phyloP scores from a whole-genome alignment of 1,284 basidiomycete genomes.

The Tilletia horrida region DNA sequence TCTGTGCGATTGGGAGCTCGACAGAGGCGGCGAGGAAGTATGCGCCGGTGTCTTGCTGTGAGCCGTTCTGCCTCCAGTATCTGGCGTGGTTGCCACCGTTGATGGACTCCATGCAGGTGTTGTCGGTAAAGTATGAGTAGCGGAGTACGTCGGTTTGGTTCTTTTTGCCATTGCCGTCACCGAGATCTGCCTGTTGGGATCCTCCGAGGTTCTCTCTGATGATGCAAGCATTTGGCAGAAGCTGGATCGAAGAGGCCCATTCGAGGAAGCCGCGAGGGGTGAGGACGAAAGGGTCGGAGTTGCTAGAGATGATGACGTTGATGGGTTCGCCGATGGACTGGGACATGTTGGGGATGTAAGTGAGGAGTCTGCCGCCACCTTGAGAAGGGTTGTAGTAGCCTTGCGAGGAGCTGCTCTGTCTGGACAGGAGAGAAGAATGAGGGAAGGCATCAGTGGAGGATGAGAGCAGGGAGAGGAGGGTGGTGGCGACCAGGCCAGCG shows the following conservation, averaged over 20 bases:
- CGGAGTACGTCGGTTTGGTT: conserved; percentile 46
- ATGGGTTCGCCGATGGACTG: conserved; percentile 40
- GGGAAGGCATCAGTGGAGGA: not conserved
- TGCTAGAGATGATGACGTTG: conserved; percentile 48
- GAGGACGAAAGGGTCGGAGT: conserved; percentile 38
- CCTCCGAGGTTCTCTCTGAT: conserved; percentile 43
- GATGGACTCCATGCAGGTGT: conserved; percentile 41
- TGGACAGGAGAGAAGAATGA: not conserved
- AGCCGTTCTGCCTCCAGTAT: conserved; percentile 49
- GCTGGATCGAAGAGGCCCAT: conserved; percentile 38
- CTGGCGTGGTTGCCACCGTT: conserved; percentile 51
- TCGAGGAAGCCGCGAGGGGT: conserved; percentile 35
- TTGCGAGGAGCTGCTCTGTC: not conserved
- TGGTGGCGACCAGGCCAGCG: not conserved
- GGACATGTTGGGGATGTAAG: conserved; percentile 18
- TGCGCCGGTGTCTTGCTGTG: conserved; percentile 31
- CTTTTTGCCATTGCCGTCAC: conserved; percentile 43
- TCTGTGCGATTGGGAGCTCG: conserved; percentile 32
- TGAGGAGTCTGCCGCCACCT: conserved; percentile 26
- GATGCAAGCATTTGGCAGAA: conserved; percentile 41
- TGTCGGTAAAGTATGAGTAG: conserved; percentile 40
- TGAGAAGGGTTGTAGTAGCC: conserved; percentile 22
- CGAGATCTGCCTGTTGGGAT: conserved; percentile 48
- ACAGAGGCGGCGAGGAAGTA: conserved; percentile 48
- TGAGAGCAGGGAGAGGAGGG: not conserved